A percentile compares a stretch with the other conserved stretches of the same genome.
phyloP scores from a whole-genome alignment of 495 filamentous ascomycete species.

The Podospora australis region DNA sequence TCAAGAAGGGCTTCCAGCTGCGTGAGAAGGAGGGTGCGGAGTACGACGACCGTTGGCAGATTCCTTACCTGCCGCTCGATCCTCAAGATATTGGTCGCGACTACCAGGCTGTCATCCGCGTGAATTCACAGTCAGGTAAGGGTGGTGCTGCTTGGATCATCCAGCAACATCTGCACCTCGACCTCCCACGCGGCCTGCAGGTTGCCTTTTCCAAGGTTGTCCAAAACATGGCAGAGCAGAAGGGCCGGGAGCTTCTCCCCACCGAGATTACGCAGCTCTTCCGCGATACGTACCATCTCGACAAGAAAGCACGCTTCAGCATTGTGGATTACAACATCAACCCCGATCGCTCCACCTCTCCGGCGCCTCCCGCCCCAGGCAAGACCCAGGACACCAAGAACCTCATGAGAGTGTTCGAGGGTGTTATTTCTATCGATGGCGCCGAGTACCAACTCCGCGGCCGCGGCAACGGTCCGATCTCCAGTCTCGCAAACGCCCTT shows the following conservation, averaged over 20 bases:
- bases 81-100: constrained; percentile 90
- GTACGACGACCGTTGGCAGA: constrained; percentile 55
- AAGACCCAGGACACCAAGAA: constrained; percentile 69
- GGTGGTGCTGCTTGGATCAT: constrained; percentile 95
- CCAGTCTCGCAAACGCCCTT: constrained; percentile 77
- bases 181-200: constrained; percentile 88
- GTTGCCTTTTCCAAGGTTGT: constrained; percentile 86
- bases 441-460: constrained; percentile 72
- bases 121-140: constrained; percentile 95
- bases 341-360: constrained; percentile 73
- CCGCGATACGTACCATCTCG: constrained; percentile 76
- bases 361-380: constrained; percentile 60
- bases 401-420: constrained; percentile 77
- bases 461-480: constrained; percentile 84
- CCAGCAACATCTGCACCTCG: constrained; percentile 77
- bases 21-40: constrained; percentile 54
- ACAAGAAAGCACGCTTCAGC: constrained; percentile 72
- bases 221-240: constrained; percentile 68
- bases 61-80: constrained; percentile 92
- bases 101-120: constrained; percentile 95
- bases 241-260: constrained; percentile 73
- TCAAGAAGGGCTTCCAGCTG: constrained; percentile 88
- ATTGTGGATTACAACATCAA: constrained; percentile 90
- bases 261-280: constrained; percentile 83
- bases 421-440: constrained; percentile 78